phyloP scores from a whole-genome alignment of 148 eudicot species.

The Fagopyrum esculentum region DNA sequence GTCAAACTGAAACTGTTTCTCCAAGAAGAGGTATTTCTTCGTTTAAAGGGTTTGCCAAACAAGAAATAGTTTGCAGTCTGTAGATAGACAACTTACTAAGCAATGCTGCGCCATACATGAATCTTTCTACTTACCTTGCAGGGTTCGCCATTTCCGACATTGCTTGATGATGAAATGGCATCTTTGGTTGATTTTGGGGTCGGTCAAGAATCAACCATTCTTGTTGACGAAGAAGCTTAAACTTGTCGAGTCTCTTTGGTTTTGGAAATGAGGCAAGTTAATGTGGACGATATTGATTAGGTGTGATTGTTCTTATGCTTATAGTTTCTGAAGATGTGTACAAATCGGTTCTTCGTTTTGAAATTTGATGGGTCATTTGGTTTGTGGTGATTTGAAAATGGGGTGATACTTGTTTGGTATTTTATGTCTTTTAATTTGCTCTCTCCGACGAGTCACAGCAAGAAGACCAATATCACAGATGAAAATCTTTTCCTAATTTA shows the following conservation, averaged over 20 bases:
- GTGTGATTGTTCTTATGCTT: neutral
- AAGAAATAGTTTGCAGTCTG: neutral
- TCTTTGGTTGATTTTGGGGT: conserved; percentile 72
- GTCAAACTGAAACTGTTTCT: conserved; percentile 58
- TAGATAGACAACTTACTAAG: neutral
- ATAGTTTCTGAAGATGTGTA: no score
- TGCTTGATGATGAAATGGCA: conserved; percentile 87
- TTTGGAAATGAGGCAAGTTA: neutral
- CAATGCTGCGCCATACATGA: neutral
- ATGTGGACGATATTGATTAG: neutral
- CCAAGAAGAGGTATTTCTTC: conserved; percentile 68
- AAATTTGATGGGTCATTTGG: no score
- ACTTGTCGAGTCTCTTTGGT: neutral
- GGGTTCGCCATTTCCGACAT: conserved; percentile 61
- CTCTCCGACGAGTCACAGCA: no score
- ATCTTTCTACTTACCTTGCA: conserved; percentile 22
- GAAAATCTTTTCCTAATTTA: no score
- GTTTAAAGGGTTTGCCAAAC: neutral
- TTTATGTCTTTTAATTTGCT: no score
- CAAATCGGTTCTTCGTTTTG: no score
- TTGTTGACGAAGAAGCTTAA: conserved; percentile 61
- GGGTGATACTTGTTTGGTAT: no score
- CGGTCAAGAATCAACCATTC: conserved; percentile 68
- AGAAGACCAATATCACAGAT: no score
- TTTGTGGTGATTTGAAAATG: no score